Evolutionary conservation across 345 rosid genomes (phyloP), one percentile per base, ranked within the genome.

Genomic region (Murraya koenigii): DNA sequence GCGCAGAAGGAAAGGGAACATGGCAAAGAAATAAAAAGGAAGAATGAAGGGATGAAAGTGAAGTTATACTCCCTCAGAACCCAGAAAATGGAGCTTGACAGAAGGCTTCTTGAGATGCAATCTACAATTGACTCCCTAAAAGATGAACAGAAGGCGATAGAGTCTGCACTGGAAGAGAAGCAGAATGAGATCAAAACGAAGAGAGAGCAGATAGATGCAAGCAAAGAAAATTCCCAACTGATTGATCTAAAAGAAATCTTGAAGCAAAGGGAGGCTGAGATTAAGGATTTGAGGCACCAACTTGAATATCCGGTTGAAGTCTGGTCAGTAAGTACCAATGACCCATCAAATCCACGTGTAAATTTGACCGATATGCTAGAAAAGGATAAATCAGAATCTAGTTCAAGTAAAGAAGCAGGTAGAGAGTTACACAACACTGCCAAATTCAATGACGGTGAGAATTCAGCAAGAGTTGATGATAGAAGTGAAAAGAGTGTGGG

Each of bases 51-150:
- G 86, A 85, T 87, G 85, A 88, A 78, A 76, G 78, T 75, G 3
- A 85, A 82, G 86, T 64, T 89, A 65, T 77, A 81, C 77, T 33
- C 80, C 15, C 72, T 91, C 26, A 80, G 83, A 56, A 81, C 77
- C 62, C 85, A 87, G 41, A 87, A 89, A 60, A 84, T 86, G 90
- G 91, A 88, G 83, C 86, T 83, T 25, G 81, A 86, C 32, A 49
- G 89, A 55, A 83, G 83, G 75, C 38, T 85, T 41, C 68, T 87
- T 5, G 91, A 88, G 81, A 80, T 84, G 90, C 88, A 85, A 52
- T 87, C 95, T 26, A 87, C 86, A 1, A 81, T 89, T 30, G 84
- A 80, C 59, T 88, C 93, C 69, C 70, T 91, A 30, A 88, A 82
- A 75, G 93, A 91, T 33, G 93, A 91, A 79, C 86, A 78, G 6